phyloP scores from a whole-genome alignment of 495 filamentous ascomycete genomes.

The Xylaria cubensis region DNA sequence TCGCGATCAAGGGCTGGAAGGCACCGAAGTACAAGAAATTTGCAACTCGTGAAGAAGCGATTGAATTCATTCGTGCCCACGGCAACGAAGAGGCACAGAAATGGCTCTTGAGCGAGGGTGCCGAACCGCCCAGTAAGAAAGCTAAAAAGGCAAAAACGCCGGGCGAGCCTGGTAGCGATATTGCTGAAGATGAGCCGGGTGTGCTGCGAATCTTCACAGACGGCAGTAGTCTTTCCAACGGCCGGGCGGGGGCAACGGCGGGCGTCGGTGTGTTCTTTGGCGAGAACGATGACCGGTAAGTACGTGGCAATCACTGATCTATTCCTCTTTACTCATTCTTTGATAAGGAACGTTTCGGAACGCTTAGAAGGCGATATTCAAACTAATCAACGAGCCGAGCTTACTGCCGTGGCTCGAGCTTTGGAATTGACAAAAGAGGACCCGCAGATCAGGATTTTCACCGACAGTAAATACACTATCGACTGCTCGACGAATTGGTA shows the following conservation, averaged over 20 bases:
- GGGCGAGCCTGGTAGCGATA: slow-evolving; percentile 32
- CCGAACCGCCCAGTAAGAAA: slow-evolving; percentile 37
- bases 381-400: slow-evolving; percentile 94
- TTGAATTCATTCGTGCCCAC: slow-evolving; percentile 48
- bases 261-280: slow-evolving; percentile 93
- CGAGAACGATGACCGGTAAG: slow-evolving; percentile 70
- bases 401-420: slow-evolving; percentile 85
- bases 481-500: slow-evolving; percentile 90
- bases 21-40: slow-evolving; percentile 86
- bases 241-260: slow-evolving; percentile 70
- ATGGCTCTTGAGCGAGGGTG: slow-evolving; percentile 48
- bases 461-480: slow-evolving; percentile 88
- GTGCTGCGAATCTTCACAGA: slow-evolving; percentile 86
- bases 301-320: slow-evolving; percentile 21
- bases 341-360: slow-evolving; percentile 83
- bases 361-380: slow-evolving; percentile 74
- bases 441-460: slow-evolving; percentile 64
- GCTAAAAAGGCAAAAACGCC: slow-evolving; percentile 41
- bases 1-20: slow-evolving; percentile 78
- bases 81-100: slow-evolving; percentile 66
- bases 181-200: slow-evolving; percentile 54
- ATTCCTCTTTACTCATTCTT: slow-evolving; percentile 24
- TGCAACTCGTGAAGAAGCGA: slow-evolving; percentile 75
- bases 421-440: slow-evolving; percentile 71
- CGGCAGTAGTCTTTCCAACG: slow-evolving; percentile 82